Percentiles rank a stretch among this genome's conserved stretches.
Evolutionary conservation across 495 filamentous ascomycete species (phyloP).

Genomic region (Aspergillus egyptiacus): DNA sequence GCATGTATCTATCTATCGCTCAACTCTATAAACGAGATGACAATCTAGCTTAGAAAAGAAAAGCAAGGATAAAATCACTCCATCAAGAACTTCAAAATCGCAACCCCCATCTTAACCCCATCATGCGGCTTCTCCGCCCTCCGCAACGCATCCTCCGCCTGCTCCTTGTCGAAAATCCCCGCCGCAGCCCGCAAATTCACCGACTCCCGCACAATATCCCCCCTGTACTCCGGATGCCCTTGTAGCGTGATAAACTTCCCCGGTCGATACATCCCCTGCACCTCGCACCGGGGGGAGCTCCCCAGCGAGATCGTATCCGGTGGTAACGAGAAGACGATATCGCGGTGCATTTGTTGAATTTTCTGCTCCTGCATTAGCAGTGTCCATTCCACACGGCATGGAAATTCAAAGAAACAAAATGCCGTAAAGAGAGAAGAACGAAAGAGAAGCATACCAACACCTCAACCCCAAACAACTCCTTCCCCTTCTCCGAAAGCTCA

Average conservation of each 20-base stretch:
- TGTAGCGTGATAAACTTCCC: conserved; percentile 70
- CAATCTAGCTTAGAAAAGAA: background rate
- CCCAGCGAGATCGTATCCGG: conserved; percentile 57
- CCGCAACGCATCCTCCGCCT: conserved; percentile 58
- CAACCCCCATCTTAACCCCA: conserved; percentile 60
- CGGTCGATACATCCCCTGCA: conserved; percentile 77
- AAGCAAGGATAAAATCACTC: conserved; percentile 6
- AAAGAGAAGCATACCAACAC: conserved; percentile 51
- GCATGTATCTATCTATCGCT: background rate
- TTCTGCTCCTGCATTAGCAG: conserved; percentile 39
- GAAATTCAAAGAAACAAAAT: too few relatives aligned
- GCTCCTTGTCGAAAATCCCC: conserved; percentile 61
- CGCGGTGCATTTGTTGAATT: conserved; percentile 87
- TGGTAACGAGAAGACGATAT: conserved; percentile 65
- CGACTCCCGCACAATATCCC: conserved; percentile 66
- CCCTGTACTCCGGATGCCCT: conserved; percentile 85
- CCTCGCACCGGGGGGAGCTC: conserved; percentile 56
- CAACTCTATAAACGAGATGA: background rate
- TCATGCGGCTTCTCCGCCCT: conserved; percentile 65
- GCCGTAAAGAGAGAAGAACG: background rate
- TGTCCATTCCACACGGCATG: background rate
- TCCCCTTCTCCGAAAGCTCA: conserved; percentile 62
- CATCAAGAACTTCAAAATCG: conserved; percentile 69
- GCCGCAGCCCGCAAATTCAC: conserved; percentile 50
- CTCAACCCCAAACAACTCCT: conserved; percentile 63